These are phyloP conservation scores for Podospora didyma DNA, from an alignment of 495 filamentous ascomycete genomes.

Conservation along the genomic window DNA sequence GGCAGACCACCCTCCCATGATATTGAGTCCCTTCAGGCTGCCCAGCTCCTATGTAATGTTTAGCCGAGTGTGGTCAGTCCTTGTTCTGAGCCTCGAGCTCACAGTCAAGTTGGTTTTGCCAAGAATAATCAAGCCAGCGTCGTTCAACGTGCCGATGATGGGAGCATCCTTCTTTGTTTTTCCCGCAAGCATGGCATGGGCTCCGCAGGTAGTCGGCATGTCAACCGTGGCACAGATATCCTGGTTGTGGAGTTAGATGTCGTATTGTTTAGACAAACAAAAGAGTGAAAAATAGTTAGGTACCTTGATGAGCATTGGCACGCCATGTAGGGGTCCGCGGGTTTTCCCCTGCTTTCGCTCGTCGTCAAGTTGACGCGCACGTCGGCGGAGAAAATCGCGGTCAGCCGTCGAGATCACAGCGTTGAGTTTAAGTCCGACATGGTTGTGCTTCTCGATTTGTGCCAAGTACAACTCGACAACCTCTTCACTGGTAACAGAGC, in stretches of 20 bases:
- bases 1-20: conserved; percentile 34
- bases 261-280: neutral
- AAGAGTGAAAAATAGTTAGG: neutral
- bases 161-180: neutral
- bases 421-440: neutral
- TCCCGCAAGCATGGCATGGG: neutral
- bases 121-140: conserved; percentile 38
- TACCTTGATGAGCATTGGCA: conserved; percentile 2
- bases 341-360: neutral
- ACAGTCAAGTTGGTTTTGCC: conserved; percentile 36
- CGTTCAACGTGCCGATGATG: neutral
- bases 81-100: too few relatives aligned
- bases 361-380: neutral
- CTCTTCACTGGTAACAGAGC: neutral
- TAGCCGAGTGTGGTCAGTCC: neutral
- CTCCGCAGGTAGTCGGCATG: neutral
- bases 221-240: neutral
- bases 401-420: neutral
- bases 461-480: neutral
- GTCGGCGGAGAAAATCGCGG: neutral
- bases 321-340: neutral
- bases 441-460: neutral
- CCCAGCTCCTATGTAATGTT: neutral
- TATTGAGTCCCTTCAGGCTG: neutral
- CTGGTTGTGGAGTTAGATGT: neutral